phyloP scores from a whole-genome alignment of 805 yeast species.

The Jamesozyma lodderae region DNA sequence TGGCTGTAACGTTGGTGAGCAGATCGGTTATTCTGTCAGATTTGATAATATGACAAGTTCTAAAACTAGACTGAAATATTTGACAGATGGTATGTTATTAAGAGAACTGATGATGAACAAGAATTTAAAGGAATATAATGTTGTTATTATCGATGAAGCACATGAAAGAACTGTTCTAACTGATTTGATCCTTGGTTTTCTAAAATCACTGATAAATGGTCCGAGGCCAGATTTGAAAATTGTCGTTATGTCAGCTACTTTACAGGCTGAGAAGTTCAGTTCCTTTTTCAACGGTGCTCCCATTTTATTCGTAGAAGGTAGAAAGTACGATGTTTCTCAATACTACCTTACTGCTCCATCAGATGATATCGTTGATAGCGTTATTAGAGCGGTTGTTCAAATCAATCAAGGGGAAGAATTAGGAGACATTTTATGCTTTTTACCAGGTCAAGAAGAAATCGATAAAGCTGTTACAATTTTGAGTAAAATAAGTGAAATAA shows the following conservation, averaged over 20 bases:
- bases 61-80: slow-evolving; percentile 65
- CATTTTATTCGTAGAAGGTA: slow-evolving; percentile 82
- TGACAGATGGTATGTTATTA: slow-evolving; percentile 95
- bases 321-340: slow-evolving; percentile 75
- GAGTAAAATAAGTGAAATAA: slow-evolving; percentile 47
- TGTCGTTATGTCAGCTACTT: slow-evolving; percentile 92
- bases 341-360: slow-evolving; percentile 51
- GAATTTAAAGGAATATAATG: slow-evolving; percentile 52
- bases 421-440: slow-evolving; percentile 87
- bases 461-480: slow-evolving; percentile 69
- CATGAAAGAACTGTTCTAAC: slow-evolving; percentile 93
- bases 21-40: slow-evolving; percentile 89
- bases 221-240: slow-evolving; percentile 52
- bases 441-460: slow-evolving; percentile 97
- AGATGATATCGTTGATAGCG: slow-evolving; percentile 78
- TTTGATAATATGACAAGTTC: slow-evolving; percentile 62
- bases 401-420: slow-evolving; percentile 64
- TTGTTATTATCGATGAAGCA: slow-evolving; percentile 88
- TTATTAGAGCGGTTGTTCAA: slow-evolving; percentile 66
- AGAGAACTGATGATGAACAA: slow-evolving; percentile 81
- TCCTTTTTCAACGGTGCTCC: slow-evolving; percentile 70
- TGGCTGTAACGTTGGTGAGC: slow-evolving; percentile 67
- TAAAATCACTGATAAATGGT: slow-evolving; percentile 50
- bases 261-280: slow-evolving; percentile 78
- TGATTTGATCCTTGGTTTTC: slow-evolving; percentile 80